Evolutionary conservation across 208 protist species (phyloP), one percentile per base, ranked within the genome.

Genomic region (Leishmania aethiopica): DNA sequence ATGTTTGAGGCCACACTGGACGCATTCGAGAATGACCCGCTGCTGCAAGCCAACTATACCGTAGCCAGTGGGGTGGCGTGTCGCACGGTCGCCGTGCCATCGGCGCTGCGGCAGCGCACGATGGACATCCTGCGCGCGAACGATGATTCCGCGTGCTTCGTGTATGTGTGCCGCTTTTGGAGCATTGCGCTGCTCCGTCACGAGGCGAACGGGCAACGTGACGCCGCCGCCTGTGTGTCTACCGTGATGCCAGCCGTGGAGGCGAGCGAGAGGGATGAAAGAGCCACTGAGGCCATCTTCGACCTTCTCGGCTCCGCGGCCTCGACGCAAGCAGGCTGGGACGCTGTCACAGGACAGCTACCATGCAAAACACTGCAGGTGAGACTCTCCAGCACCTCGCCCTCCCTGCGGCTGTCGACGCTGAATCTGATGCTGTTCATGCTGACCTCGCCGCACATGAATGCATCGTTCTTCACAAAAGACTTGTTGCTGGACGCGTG

Each of bases 1-100:
- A 87, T 97, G 45, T 51, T 87, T 17, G 80, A 73, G 19, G 79
- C 84, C 7, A 94, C 92, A 2, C 42, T 85, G 53, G 72, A 59
- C 2, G 87, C 91, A 3, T 96, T 94, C 69, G 82, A 84, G 40
- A 90, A 91, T 70, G 94, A 97, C 75, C 84, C 88, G 5, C 85
- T 97, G n/a, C 79, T 95, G 25, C 86, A 96, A 8, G 91, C 90
- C 22, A 97, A 97, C 70, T 96, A 96, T 70, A 81, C 96, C 2
- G 70, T 91, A 1, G 86, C 92, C 42, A 90, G 90, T 51, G 92
- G 91, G 22, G 86, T 96, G 32, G 83, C 93, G 37, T 79, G 81
- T 77, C 91, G 91, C 25, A 80, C 88, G 51, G 78, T 80, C 19
- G 71, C 82, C 10, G 60, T 93, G 2, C 85, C 89, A 8, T 45